These are phyloP conservation scores for Crithidia acanthocephali DNA, from an alignment of 208 protist genomes.

Conservation along the genomic window DNA sequence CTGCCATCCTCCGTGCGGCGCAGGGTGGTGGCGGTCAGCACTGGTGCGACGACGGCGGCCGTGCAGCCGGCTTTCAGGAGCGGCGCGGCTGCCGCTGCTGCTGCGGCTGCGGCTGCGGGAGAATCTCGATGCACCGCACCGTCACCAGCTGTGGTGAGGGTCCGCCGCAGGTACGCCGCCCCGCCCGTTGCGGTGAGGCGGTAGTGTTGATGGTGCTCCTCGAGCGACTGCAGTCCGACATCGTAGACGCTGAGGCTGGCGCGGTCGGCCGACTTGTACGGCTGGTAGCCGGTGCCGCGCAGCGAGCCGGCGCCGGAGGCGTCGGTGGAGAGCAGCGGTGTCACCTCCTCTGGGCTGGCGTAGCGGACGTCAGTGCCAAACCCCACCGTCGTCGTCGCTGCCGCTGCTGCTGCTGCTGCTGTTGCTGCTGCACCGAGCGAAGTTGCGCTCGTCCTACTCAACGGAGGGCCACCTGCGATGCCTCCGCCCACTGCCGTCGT, in stretches of 20 bases:
- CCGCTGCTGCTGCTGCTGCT: not conserved
- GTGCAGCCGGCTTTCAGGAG: not conserved
- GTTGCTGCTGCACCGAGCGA: not conserved
- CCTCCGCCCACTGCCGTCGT: not conserved
- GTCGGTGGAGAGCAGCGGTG: not conserved
- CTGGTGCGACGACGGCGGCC: not conserved
- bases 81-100: not conserved
- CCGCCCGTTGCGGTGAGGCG: conserved; percentile 21
- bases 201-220: conserved; percentile 35
- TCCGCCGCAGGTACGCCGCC: not conserved
- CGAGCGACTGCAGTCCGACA: conserved; percentile 33
- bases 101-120: no score
- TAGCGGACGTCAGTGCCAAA: not conserved
- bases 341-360: not conserved
- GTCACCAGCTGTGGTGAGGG: conserved; percentile 11
- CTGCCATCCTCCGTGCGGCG: not conserved
- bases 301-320: conserved; percentile 15
- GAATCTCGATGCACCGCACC: no score
- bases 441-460: not conserved
- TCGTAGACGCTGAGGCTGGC: conserved; percentile 22
- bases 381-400: not conserved
- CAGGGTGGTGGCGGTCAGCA: not conserved
- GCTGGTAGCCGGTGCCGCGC: not conserved
- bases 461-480: not conserved
- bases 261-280: not conserved